Evolutionary conservation across 331 rosid species (phyloP).

Genomic region (Prunus yedoensis): DNA sequence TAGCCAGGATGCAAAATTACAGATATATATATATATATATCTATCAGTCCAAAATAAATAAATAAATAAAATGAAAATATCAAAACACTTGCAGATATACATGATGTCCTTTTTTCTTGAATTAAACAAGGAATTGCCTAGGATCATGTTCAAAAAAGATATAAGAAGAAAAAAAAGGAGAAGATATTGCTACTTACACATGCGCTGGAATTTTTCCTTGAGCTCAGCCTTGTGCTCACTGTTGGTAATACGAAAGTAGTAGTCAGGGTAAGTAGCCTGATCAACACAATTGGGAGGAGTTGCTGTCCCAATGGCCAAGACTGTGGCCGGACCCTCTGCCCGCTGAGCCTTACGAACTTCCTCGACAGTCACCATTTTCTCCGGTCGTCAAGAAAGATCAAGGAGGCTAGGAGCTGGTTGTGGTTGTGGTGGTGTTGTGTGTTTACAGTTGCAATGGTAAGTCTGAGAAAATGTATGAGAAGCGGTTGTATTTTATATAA

Average conservation of each 20-base stretch:
- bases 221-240: constrained; percentile 55
- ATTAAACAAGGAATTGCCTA: no score
- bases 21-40: no score
- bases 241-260: constrained; percentile 54
- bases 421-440: no score
- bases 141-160: background rate
- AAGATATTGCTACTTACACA: constrained; percentile 37
- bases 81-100: background rate
- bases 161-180: background rate
- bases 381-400: background rate
- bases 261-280: constrained; percentile 54
- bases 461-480: background rate
- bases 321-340: constrained; percentile 53
- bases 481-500: constrained; percentile 10
- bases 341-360: constrained; percentile 52
- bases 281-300: constrained; percentile 50
- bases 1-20: no score
- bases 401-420: background rate
- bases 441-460: background rate
- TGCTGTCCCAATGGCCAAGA: constrained; percentile 60
- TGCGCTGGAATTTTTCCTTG: constrained; percentile 61
- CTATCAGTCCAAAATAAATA: no score
- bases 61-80: background rate
- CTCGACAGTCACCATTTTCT: constrained; percentile 45
- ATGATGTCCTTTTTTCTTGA: background rate